Evolutionary conservation across 2,329 filamentous ascomycete species (phyloP), one percentile per base, ranked within the genome.

Genomic region (Cercospora brassicicola): DNA sequence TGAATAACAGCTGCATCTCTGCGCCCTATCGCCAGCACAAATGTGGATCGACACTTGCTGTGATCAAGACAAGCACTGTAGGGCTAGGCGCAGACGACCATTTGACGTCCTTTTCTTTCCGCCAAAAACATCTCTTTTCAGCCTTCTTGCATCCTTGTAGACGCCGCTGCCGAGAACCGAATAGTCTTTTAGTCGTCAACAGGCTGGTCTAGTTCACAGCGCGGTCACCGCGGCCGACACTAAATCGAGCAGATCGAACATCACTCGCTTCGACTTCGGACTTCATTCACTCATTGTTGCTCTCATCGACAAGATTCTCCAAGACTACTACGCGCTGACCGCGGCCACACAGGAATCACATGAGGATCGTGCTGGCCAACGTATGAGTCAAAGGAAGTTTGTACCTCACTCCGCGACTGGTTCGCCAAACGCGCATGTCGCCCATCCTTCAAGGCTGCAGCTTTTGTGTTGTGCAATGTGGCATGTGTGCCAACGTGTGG

Each of bases 161-260:
- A 36, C 55, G n/a, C n/a, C 9, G 30, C 9, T 23, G 31, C 55
- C 30, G 55, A 36, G 18, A 23, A 36, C 15, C 23, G 11, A 8
- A 55, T 3, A 15, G 5, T 55, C 13, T 26, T 28, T n/a, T n/a
- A 15, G 20, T 55, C 48, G 23, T 9, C 11, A 9, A 28, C 15
- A 28, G 48, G 23, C 13, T 26, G 23, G 48, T 55, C 48, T 28
- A 55, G 48, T 30, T 11, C 4, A 55, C 15, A 28, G 20, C 11
- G 48, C 48, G 23, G 20, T 13, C 48, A 28, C 23, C 48, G 48
- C 23, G 48, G 48, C 23, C 36, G 23, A 36, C 55, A 33, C 55
- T 59, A 59, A 59, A 36, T 59, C 31, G 55, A 33, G 55, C 15
- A 28, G 28, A 59, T 59, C 55, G 55, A 59, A 18, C 28, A 33